Base-by-base conservation (phyloP, 2,329 filamentous ascomycete species). In the Diaporthe australafricana region DNA sequence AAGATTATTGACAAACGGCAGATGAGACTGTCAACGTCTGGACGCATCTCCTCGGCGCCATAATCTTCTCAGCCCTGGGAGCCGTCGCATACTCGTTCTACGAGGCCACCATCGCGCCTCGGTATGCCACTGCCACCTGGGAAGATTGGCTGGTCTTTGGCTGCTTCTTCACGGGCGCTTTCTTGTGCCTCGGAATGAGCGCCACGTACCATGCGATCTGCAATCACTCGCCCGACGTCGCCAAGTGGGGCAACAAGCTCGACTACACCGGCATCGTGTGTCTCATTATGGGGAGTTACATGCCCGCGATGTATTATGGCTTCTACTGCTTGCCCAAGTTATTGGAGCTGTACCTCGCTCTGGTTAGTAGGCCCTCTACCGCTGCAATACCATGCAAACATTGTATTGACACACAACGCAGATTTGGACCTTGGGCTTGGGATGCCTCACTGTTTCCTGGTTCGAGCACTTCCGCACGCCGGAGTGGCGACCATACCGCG, bases 191-290 rank as follows among this genome's bases (percentile, higher is more conserved):
- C 67, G 92, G 92, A 27, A 94, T 95, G 91, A 95, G 92, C 76
- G 93, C 94, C 6, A 93, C 92, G 3, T 99, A 91, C 80, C 96
- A 99, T 80, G 89, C 93, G 2, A 88, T 98, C 60, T 90, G 88
- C 27, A 98, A 98, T 76, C 96, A 99, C 81, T 96, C 93, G 22
- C 89, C 90, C 47, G 82, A 83, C 1, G 94, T 98, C 17, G 91
- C 93, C 2, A 91, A 89, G 74, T 93, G 94, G 85, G 95, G 95
- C 14, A 98, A 98, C 80, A 94, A 97, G 81, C 84, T 98, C 70
- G 96, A 99, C 80, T 98, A 99, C 80, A 90, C 96, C 6, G 96
- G 96, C 8, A 99, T 99, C 76, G 94, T 98, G 38, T 90, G 92
- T 62, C 84, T 99, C 76, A 98, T 98, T 72, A 93, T 96, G 76